Evolutionary conservation across 441 rosid genomes (phyloP).

Genomic region (Manihot esculenta): DNA sequence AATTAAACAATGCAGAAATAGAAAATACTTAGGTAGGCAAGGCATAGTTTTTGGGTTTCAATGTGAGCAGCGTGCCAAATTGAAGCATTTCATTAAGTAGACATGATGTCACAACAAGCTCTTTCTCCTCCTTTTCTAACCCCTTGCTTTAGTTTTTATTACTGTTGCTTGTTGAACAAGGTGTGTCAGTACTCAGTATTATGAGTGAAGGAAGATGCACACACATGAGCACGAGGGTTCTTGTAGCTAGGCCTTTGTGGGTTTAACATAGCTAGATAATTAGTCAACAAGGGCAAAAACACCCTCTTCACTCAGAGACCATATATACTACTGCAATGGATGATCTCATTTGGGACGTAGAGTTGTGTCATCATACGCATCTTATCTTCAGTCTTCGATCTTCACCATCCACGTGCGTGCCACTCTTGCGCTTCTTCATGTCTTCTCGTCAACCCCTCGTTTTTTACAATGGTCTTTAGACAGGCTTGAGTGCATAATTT

Average conservation of each 20-base stretch:
- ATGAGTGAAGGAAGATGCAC: not conserved
- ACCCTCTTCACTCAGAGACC: slow-evolving; percentile 12
- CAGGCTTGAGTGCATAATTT: slow-evolving; percentile 10
- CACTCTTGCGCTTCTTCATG: not conserved
- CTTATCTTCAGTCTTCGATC: not conserved
- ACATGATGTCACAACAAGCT: slow-evolving; percentile 27
- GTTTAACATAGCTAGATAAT: not conserved
- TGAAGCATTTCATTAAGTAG: slow-evolving; percentile 20
- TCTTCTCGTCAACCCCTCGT: slow-evolving; percentile 9
- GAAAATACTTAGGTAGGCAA: not conserved
- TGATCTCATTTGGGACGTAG: slow-evolving; percentile 17
- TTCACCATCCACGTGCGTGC: slow-evolving; percentile 15
- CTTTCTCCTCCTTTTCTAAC: not conserved
- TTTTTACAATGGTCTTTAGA: slow-evolving; percentile 5
- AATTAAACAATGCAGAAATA: too few relatives aligned
- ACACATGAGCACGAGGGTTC: not conserved
- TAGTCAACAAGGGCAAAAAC: slow-evolving; percentile 11
- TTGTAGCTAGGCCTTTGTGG: not conserved
- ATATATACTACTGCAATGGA: not conserved
- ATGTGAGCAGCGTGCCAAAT: slow-evolving; percentile 3
- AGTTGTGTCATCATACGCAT: not conserved
- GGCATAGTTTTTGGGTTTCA: not conserved
- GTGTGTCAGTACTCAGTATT: slow-evolving; percentile 18
- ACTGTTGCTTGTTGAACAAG: slow-evolving; percentile 28
- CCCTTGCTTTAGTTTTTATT: not conserved